Conservation (phyloP, 306 rosid species). For the Vigna radiata region DNA sequence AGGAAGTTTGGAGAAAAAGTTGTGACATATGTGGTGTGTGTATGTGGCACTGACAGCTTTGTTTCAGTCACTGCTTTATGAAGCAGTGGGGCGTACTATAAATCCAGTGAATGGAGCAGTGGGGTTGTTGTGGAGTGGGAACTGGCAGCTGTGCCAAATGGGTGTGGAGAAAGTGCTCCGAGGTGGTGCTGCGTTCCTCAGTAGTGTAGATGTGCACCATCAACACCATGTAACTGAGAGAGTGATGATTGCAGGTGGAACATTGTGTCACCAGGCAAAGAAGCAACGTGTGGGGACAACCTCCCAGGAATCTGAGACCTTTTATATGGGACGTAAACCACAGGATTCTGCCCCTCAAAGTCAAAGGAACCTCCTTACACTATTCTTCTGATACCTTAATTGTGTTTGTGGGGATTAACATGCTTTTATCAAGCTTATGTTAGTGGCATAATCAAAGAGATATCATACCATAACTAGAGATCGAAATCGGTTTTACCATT, state of each 20-base stretch:
- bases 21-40: neutral
- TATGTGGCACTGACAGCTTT: slow-evolving; percentile 56
- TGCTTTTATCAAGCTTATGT: slow-evolving; percentile 47
- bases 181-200: slow-evolving; percentile 48
- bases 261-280: slow-evolving; percentile 17
- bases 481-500: slow-evolving; percentile 54
- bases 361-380: slow-evolving; percentile 51
- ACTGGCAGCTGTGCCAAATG: slow-evolving; percentile 80
- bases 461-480: slow-evolving; percentile 55
- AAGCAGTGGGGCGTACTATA: slow-evolving; percentile 83
- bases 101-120: slow-evolving; percentile 88
- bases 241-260: neutral
- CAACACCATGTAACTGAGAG: neutral
- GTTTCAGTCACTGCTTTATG: slow-evolving; percentile 82
- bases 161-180: slow-evolving; percentile 70
- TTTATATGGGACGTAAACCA: slow-evolving; percentile 48
- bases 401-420: slow-evolving; percentile 46
- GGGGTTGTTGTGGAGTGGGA: slow-evolving; percentile 74
- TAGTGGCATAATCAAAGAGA: slow-evolving; percentile 41
- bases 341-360: slow-evolving; percentile 33
- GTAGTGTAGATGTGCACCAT: neutral
- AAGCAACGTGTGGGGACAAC: slow-evolving; percentile 32
- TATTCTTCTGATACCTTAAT: slow-evolving; percentile 53
- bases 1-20: neutral
- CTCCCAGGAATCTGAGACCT: slow-evolving; percentile 42